These are phyloP conservation scores for Lentinula lateritia DNA, from an alignment of 768 basidiomycete genomes.

Conservation along the genomic window DNA sequence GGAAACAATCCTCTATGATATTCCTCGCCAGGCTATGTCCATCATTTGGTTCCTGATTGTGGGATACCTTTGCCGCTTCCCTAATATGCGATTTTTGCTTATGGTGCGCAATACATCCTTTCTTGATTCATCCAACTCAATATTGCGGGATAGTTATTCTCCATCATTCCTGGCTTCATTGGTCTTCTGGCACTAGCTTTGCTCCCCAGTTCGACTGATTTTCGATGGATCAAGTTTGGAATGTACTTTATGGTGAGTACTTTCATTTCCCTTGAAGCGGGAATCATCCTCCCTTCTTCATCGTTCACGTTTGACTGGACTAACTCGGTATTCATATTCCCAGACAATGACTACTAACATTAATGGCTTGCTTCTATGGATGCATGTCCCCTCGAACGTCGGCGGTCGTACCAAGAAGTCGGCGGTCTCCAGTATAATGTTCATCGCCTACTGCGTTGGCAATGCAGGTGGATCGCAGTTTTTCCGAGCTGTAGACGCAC, in stretches of 20 bases:
- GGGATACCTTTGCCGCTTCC: conserved; percentile 1
- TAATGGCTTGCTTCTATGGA: conserved; percentile 9
- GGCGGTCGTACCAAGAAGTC: conserved; percentile 10
- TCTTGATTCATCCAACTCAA: neutral
- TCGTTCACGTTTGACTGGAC: neutral
- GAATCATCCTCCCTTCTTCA: neutral
- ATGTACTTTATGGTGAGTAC: conserved; percentile 9
- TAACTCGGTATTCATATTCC: neutral
- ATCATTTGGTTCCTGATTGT: conserved; percentile 7
- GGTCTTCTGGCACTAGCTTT: conserved; percentile 7
- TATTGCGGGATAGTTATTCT: neutral
- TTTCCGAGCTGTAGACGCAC: conserved; percentile 7
- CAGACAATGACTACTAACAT: conserved; percentile 5
- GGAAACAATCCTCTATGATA: conserved; percentile 6
- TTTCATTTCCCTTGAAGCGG: neutral
- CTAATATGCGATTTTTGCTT: conserved; percentile 1
- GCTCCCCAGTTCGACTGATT: neutral
- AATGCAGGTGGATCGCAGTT: conserved; percentile 9
- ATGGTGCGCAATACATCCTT: conserved; percentile 1
- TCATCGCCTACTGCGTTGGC: conserved; percentile 8
- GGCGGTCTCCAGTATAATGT: conserved; percentile 6
- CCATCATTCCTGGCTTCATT: conserved; percentile 7
- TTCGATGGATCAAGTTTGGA: conserved; percentile 10
- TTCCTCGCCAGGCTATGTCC: conserved; percentile 5
- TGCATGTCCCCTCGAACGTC: conserved; percentile 9